Evolutionary conservation across 2,329 filamentous ascomycete species (phyloP).

Genomic region (Pestalotiopsis sp.): DNA sequence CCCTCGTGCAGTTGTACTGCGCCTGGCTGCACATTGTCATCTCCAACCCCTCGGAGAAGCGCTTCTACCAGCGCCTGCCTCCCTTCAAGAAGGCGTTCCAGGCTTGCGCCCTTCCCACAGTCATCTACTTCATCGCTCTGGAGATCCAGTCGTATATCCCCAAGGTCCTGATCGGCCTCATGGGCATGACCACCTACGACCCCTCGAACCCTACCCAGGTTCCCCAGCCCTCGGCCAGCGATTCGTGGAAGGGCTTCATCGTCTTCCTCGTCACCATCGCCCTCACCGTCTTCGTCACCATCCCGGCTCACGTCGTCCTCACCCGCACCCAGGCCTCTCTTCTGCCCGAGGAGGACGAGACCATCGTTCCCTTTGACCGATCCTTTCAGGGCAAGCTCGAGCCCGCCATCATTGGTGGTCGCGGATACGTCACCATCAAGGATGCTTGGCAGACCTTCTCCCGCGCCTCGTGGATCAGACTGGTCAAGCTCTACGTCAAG

Average conservation of each 20-base stretch:
- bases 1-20: conserved; percentile 69
- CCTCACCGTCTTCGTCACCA: conserved; percentile 64
- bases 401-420: conserved; percentile 73
- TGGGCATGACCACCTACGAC: conserved; percentile 48
- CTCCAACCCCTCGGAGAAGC: conserved; percentile 63
- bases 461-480: conserved; percentile 69
- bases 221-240: conserved; percentile 37
- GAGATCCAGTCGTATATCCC: conserved; percentile 54
- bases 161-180: conserved; percentile 44
- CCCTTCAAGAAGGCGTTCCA: conserved; percentile 65
- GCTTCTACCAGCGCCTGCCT: conserved; percentile 72
- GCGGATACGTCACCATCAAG: conserved; percentile 69
- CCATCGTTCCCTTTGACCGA: conserved; percentile 89
- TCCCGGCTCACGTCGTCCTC: conserved; percentile 78
- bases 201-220: conserved; percentile 39
- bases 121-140: conserved; percentile 62
- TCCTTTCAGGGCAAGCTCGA: conserved; percentile 78
- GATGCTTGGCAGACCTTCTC: conserved; percentile 83
- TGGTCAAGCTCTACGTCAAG: conserved; percentile 78
- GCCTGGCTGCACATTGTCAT: conserved; percentile 89
- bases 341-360: conserved; percentile 78
- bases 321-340: conserved; percentile 86
- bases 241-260: conserved; percentile 48
- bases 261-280: conserved; percentile 49
- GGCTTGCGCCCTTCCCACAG: conserved; percentile 69